Evolutionary conservation across 2,329 filamentous ascomycete species (phyloP).

Genomic region (Coccinonectria pachysandricola): DNA sequence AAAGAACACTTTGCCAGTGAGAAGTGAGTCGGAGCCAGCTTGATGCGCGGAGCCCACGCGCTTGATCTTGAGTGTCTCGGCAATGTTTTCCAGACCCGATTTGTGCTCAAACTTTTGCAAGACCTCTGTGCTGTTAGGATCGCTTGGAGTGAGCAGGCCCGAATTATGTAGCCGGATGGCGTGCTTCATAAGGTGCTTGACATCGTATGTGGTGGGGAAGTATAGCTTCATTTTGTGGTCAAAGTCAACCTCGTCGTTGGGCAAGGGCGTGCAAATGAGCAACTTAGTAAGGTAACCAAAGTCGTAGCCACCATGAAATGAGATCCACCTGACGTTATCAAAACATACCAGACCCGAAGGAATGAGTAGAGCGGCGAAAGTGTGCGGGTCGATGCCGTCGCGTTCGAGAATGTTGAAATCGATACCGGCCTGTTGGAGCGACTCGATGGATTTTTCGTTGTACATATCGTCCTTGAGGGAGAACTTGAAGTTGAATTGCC

Average conservation of each 20-base stretch:
- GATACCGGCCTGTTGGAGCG: slow-evolving; percentile 83
- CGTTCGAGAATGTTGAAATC: slow-evolving; percentile 77
- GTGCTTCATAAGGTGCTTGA: slow-evolving; percentile 94
- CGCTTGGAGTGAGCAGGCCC: slow-evolving; percentile 51
- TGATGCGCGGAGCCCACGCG: slow-evolving; percentile 82
- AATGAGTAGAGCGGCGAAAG: slow-evolving; percentile 83
- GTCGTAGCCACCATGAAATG: slow-evolving; percentile 96
- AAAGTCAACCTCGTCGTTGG: slow-evolving; percentile 83
- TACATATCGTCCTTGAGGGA: slow-evolving; percentile 95
- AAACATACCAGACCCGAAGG: slow-evolving; percentile 84
- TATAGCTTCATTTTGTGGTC: slow-evolving; percentile 81
- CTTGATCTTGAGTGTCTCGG: slow-evolving; percentile 85
- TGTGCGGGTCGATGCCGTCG: slow-evolving; percentile 80
- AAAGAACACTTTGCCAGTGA: slow-evolving; percentile 94
- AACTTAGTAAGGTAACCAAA: slow-evolving; percentile 96
- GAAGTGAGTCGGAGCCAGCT: slow-evolving; percentile 83
- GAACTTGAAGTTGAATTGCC: slow-evolving; percentile 99
- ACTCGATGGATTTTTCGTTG: slow-evolving; percentile 86
- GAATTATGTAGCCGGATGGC: slow-evolving; percentile 61
- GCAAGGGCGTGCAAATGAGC: slow-evolving; percentile 70
- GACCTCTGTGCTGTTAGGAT: slow-evolving; percentile 59
- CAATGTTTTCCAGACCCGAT: slow-evolving; percentile 85
- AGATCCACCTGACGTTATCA: slow-evolving; percentile 88
- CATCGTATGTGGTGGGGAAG: slow-evolving; percentile 89
- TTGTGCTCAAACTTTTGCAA: slow-evolving; percentile 81